These are phyloP conservation scores for Paramarasmius palmivorus DNA, from an alignment of 1,284 basidiomycete genomes.

Conservation along the genomic window DNA sequence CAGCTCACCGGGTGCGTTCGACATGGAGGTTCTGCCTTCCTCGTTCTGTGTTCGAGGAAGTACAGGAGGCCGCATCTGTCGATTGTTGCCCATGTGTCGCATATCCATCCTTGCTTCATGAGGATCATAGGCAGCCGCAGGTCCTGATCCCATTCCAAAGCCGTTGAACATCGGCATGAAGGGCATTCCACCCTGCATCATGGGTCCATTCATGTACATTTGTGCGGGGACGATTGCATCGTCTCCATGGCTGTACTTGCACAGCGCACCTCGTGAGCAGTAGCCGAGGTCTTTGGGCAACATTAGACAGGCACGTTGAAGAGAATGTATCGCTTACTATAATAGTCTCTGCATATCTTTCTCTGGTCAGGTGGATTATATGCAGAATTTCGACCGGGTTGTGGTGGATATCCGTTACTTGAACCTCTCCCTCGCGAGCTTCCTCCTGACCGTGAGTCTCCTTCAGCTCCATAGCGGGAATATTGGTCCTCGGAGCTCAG, in stretches of 20 bases:
- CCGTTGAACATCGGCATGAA: conserved; percentile 68
- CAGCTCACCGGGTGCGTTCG: conserved; percentile 56
- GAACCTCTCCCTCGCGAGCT: conserved; percentile 30
- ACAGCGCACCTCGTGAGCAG: conserved; percentile 87
- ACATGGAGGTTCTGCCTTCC: conserved; percentile 38
- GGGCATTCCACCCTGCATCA: conserved; percentile 42
- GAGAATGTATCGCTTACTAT: conserved; percentile 59
- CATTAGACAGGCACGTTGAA: conserved; percentile 7
- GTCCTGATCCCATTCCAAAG: conserved; percentile 40
- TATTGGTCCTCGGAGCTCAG: conserved; percentile 61
- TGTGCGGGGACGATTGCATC: conserved; percentile 74
- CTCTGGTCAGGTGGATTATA: conserved; percentile 72
- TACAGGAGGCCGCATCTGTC: conserved; percentile 53
- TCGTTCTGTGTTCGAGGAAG: conserved; percentile 53
- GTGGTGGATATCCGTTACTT: conserved; percentile 27
- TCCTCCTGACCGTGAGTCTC: conserved; percentile 44
- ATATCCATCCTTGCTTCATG: conserved; percentile 78
- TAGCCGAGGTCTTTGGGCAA: conserved; percentile 74
- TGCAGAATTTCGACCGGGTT: conserved; percentile 39
- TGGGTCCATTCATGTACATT: conserved; percentile 53
- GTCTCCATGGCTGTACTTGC: conserved; percentile 90
- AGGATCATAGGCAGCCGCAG: conserved; percentile 68
- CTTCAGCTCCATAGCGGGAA: conserved; percentile 54
- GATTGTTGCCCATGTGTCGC: conserved; percentile 41
- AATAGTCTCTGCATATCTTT: conserved; percentile 83